phyloP scores from a whole-genome alignment of 352 stramenopile genomes.

The Thalassiosira oceanica region DNA sequence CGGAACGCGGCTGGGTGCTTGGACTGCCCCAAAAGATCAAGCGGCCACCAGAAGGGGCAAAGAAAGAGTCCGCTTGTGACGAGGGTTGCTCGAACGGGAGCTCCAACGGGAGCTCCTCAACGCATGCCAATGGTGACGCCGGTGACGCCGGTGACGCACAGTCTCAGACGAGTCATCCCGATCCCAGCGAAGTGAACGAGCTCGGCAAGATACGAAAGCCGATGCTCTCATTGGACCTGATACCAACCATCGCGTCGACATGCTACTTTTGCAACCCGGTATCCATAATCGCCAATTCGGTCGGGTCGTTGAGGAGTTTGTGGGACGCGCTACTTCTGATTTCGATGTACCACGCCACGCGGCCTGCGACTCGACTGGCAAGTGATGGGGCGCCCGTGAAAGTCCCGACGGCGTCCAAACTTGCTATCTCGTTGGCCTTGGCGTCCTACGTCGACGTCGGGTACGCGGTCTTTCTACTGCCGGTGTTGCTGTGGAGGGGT shows the following conservation, averaged over 20 bases:
- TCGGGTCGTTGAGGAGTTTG: constrained; percentile 24
- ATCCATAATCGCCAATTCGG: constrained; percentile 33
- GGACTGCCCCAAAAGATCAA: constrained; percentile 24
- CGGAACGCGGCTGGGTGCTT: constrained; percentile 40
- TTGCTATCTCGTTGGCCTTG: constrained; percentile 49
- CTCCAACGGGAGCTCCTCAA: background rate
- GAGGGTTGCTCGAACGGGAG: too few relatives aligned
- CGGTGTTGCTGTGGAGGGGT: constrained; percentile 39
- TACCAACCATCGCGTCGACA: constrained; percentile 44
- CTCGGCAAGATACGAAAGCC: too few relatives aligned
- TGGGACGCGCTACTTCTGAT: constrained; percentile 43
- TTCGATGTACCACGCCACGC: constrained; percentile 36
- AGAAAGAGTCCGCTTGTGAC: too few relatives aligned
- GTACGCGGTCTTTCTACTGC: constrained; percentile 45
- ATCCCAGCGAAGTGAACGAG: constrained; percentile 11
- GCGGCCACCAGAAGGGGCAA: background rate
- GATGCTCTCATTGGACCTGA: constrained; percentile 17
- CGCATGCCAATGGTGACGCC: background rate
- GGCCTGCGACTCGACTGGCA: constrained; percentile 11
- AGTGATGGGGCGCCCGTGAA: constrained; percentile 20
- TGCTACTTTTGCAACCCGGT: constrained; percentile 65
- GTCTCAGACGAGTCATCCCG: background rate
- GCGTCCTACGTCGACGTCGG: constrained; percentile 57
- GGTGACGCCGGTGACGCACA: background rate
- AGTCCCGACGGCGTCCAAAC: constrained; percentile 26